Evolutionary conservation across 768 basidiomycete genomes (phyloP).

Genomic region (Chalciporus pseudorubinellus): DNA sequence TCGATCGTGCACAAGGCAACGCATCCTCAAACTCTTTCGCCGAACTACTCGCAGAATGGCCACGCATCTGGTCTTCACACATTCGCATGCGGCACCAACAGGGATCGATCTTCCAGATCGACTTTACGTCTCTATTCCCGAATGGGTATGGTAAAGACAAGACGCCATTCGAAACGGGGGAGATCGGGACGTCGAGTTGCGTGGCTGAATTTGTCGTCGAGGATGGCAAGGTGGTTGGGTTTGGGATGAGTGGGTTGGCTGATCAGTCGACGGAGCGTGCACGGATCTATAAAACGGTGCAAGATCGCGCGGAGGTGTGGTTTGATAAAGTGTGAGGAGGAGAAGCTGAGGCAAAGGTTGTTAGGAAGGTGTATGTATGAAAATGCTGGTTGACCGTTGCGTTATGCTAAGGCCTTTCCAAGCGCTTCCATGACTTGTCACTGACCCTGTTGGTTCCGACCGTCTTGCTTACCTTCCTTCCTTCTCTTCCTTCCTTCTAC

Average conservation of each 20-base stretch:
- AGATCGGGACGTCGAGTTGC: not conserved
- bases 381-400: no score
- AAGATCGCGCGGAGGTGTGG: constrained; percentile 3
- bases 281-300: constrained; percentile 18
- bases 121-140: constrained; percentile 32
- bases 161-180: constrained; percentile 30
- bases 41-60: constrained; percentile 33
- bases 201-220: constrained; percentile 25
- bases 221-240: constrained; percentile 29
- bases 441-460: no score
- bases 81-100: constrained; percentile 26
- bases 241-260: constrained; percentile 22
- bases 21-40: not conserved
- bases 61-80: constrained; percentile 38
- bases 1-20: constrained; percentile 17
- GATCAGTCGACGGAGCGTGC: constrained; percentile 19
- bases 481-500: no score
- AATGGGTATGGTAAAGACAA: constrained; percentile 37
- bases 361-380: no score
- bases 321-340: not conserved
- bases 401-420: no score
- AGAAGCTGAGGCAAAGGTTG: no score
- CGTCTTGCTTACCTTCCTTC: no score
- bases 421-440: no score
- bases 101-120: constrained; percentile 20